phyloP scores from a whole-genome alignment of 2,329 filamentous ascomycete genomes.

The Arthrobotrys sphaeroides region DNA sequence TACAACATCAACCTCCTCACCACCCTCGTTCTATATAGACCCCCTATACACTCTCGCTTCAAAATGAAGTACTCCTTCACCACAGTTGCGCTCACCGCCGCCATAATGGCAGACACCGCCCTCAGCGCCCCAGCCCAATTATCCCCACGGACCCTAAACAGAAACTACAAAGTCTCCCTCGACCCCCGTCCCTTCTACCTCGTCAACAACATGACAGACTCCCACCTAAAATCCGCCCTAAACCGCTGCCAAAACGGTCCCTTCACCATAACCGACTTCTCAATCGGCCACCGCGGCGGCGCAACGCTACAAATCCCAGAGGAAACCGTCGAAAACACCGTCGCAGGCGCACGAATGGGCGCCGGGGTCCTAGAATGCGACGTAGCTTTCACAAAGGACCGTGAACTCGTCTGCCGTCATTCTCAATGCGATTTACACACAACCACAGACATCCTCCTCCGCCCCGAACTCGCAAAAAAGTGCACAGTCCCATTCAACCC shows the following conservation, averaged over 20 bases:
- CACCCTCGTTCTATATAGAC: neutral
- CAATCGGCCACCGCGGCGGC: conserved; percentile 72
- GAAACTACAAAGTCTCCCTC: conserved; percentile 64
- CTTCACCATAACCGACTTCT: conserved; percentile 67
- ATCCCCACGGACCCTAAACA: conserved; percentile 2
- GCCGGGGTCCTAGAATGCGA: conserved; percentile 75
- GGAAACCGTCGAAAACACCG: conserved; percentile 69
- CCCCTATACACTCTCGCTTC: neutral
- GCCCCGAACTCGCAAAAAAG: conserved; percentile 71
- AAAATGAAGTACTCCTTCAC: conserved; percentile 43
- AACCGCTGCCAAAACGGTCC: conserved; percentile 67
- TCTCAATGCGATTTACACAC: conserved; percentile 74
- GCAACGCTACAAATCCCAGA: conserved; percentile 73
- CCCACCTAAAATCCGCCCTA: conserved; percentile 70
- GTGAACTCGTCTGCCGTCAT: conserved; percentile 74
- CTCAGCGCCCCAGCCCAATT: conserved; percentile 18
- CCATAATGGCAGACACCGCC: conserved; percentile 30
- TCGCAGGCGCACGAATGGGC: conserved; percentile 74
- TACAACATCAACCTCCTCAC: no score
- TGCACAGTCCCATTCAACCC: conserved; percentile 72
- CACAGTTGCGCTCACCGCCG: conserved; percentile 21
- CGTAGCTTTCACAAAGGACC: conserved; percentile 73
- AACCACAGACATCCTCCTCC: conserved; percentile 73
- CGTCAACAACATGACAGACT: conserved; percentile 70
- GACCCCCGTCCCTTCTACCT: conserved; percentile 74